phyloP scores from a whole-genome alignment of 176 grass and related monocot genomes.

The Tillandsia leiboldiana region DNA sequence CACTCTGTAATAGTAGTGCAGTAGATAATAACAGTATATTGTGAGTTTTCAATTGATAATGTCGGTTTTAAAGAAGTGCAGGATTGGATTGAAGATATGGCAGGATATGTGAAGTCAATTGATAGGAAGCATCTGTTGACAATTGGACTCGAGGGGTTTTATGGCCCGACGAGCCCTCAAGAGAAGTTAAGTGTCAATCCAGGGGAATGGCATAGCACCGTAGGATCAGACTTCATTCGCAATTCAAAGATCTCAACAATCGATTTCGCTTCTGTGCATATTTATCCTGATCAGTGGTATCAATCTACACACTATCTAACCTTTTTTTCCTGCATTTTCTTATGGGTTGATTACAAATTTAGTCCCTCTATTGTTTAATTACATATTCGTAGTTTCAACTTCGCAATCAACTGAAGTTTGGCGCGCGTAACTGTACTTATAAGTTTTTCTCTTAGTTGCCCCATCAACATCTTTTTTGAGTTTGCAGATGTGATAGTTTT shows the following conservation, averaged over 20 bases:
- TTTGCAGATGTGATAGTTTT: too few relatives aligned
- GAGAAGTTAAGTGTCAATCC: conserved; percentile 59
- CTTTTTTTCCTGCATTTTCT: not conserved
- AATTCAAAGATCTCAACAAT: conserved; percentile 58
- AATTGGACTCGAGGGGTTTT: conserved; percentile 79
- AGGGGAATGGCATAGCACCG: conserved; percentile 50
- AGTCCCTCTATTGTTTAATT: too few relatives aligned
- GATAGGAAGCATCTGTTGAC: conserved; percentile 74
- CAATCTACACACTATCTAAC: not conserved
- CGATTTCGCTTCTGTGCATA: conserved; percentile 83
- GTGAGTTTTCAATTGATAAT: not conserved
- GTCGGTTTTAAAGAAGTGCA: conserved; percentile 11
- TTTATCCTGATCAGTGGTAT: conserved; percentile 87
- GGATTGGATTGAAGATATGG: conserved; percentile 94
- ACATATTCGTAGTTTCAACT: too few relatives aligned
- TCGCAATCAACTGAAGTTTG: too few relatives aligned
- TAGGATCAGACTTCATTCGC: conserved; percentile 75
- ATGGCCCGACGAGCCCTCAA: conserved; percentile 40
- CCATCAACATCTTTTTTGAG: too few relatives aligned
- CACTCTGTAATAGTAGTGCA: not conserved
- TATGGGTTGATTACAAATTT: too few relatives aligned
- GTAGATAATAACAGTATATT: not conserved
- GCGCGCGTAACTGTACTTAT: too few relatives aligned
- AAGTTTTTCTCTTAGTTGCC: too few relatives aligned
- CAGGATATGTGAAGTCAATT: conserved; percentile 57